These are phyloP conservation scores for Oldenlandia corymbosa DNA, from an alignment of 257 asterid species.

Conservation along the genomic window DNA sequence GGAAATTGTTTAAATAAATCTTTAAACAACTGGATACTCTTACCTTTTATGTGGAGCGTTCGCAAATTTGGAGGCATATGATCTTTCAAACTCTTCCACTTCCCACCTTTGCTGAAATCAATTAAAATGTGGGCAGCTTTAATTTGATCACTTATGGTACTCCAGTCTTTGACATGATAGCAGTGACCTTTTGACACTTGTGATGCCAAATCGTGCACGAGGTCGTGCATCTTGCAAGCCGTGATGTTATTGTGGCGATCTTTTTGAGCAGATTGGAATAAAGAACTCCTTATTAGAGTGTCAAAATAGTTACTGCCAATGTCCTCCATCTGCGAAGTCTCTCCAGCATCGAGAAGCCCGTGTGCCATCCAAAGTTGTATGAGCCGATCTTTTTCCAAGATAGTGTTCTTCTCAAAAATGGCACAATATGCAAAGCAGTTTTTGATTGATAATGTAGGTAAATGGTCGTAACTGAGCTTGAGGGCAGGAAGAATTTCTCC, in stretches of 20 bases:
- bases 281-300: constrained; percentile 13
- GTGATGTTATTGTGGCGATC: not conserved
- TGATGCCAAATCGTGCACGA: constrained; percentile 28
- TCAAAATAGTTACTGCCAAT: constrained; percentile 2
- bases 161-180: not conserved
- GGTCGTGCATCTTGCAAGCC: constrained; percentile 23
- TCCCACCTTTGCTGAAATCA: too few relatives aligned
- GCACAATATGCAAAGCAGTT: constrained; percentile 24
- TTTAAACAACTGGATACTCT: not conserved
- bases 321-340: not conserved
- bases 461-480: constrained; percentile 18
- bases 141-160: too few relatives aligned
- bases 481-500: not conserved
- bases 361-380: constrained; percentile 34
- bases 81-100: too few relatives aligned
- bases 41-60: too few relatives aligned
- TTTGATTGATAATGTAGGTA: constrained; percentile 16
- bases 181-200: too few relatives aligned
- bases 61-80: too few relatives aligned
- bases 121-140: constrained; percentile 1
- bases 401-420: constrained; percentile 17
- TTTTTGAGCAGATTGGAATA: constrained; percentile 12
- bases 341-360: not conserved
- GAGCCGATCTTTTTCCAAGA: constrained; percentile 19
- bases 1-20: not conserved